Base-by-base conservation (phyloP, 768 basidiomycete species). In the Mycena albidolilacea region DNA sequence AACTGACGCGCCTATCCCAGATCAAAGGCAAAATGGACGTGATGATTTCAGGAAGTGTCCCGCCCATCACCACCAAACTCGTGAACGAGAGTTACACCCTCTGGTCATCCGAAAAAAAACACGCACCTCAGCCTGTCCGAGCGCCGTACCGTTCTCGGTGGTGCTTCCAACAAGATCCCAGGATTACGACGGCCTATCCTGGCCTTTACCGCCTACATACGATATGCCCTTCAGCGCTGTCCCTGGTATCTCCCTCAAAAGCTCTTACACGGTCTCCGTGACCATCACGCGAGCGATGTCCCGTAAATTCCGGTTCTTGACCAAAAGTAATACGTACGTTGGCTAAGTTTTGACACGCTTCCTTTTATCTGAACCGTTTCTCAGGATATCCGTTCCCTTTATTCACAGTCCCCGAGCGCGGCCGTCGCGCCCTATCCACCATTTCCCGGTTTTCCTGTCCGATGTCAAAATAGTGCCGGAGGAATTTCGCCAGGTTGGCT, bases 401-500 rank as follows among this genome's bases (percentile, higher is more conserved):
- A 78, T 79, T 7, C 92, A 92, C 72, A 74, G 71, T 52, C 92
- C 91, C 9, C 87, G 87, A 57, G 85, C 85, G 61, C 86, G 90
- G n/a, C 86, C 92, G 0, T 83, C 84, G 65, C 84, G 87, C 14
- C 89, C 92, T 4, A 88, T 91, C 48, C 77, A 89, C 14, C 79
- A 84, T 0, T 81, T 81, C 14, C 81, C 85, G 0, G 81, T 85
- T 35, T 90, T 93, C 77, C 85, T 91, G 71, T 87, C 88, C 0
- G 87, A 88, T 3, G 79, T 93, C 67, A 93, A 93, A 78, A 82
- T 85, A 0, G 83, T 86, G 5, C 92, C 92, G 9, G 92, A 92
- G 77, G 92, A 93, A 77, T 93, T 91, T 90, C 84, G 80, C 77
- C 92, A 87, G 78, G 85, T 77, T 8, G 80, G 83, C 14, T 84